Evolutionary conservation across 2,329 filamentous ascomycete genomes (phyloP), one percentile per base, ranked within the genome.

Genomic region (Fusarium verrucosum): DNA sequence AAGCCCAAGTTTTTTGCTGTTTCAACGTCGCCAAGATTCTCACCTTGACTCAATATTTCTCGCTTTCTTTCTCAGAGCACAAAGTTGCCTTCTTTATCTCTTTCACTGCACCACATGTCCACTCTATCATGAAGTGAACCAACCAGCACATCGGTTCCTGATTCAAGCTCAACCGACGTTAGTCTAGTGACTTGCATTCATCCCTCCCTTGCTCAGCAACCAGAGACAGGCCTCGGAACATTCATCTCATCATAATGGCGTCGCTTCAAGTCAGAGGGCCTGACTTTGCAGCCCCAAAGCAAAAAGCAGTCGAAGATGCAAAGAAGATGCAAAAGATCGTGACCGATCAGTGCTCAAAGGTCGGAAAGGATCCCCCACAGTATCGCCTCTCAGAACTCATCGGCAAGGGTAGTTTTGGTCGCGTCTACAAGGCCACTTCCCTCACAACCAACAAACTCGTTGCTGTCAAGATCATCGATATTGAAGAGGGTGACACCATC

Each of bases 401-500:
- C 66, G 90, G 90, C 53, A 92, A 92, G 73, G 90, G 90, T 38
- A 87, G 86, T 60, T 92, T 89, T 72, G 90, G 90, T 3, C 85
- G 89, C 32, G 90, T 92, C 16, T 92, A 91, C 77, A 92, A 90
- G 75, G 88, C 83, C 28, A 80, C 76, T 17, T 76, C 80, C 19
- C 58, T 79, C 36, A 79, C 76, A 41, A 80, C 79, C 4, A 78
- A 79, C 36, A 75, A 83, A 63, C 77, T 91, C 20, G 89, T 92
- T 22, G 90, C 90, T 17, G 85, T 93, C 73, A 93, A 95, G 78
- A 94, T 94, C 69, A 92, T 94, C 72, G 90, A 94, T 73, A 91
- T 94, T 42, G 92, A 95, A 71, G 89, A 91, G 71, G 85, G 87
- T 66, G 92, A 94, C 75, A 87, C 83, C 1, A 77, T 87, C 42